Percentiles rank a stretch among this genome's conserved stretches.
Evolutionary conservation across 2,329 filamentous ascomycete genomes (phyloP).

Genomic region (Epichloe aotearoae): DNA sequence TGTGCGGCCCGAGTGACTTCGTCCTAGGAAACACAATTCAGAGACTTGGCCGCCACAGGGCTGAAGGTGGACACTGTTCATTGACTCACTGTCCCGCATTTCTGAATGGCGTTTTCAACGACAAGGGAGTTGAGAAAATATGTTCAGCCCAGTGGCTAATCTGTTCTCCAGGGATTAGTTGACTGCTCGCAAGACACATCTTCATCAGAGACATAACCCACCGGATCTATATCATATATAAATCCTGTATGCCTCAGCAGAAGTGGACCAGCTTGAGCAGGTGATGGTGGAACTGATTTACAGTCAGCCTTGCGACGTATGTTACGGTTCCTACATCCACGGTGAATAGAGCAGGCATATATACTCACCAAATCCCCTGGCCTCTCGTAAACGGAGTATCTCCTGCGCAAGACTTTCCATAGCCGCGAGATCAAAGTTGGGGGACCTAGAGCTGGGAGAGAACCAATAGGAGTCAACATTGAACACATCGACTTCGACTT

Average conservation of each 20-base stretch:
- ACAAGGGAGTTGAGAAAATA: slow-evolving; percentile 42
- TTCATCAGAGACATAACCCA: slow-evolving; percentile 8
- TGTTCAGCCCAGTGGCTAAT: slow-evolving; percentile 46
- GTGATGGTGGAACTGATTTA: slow-evolving; percentile 14
- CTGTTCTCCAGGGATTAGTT: slow-evolving; percentile 17
- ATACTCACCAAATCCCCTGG: slow-evolving; percentile 37
- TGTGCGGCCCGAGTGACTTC: slow-evolving; percentile 31
- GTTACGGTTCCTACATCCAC: too few relatives aligned
- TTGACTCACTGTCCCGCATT: slow-evolving; percentile 22
- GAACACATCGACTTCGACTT: not conserved
- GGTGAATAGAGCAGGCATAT: not conserved
- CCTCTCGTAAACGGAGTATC: slow-evolving; percentile 38
- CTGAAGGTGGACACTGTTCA: slow-evolving; percentile 10
- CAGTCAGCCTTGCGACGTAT: not conserved
- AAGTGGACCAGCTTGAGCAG: slow-evolving; percentile 20
- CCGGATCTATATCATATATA: slow-evolving; percentile 9
- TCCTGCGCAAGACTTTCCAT: slow-evolving; percentile 35
- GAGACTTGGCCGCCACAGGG: too few relatives aligned
- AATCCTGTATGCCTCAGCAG: slow-evolving; percentile 19
- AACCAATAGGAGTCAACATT: slow-evolving; percentile 8
- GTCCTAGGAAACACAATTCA: slow-evolving; percentile 21
- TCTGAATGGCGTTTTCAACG: slow-evolving; percentile 33
- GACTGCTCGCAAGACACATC: not conserved
- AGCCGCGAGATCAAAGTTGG: slow-evolving; percentile 41
- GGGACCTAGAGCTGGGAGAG: slow-evolving; percentile 16